Percentiles rank a stretch among this genome's conserved stretches.
These are phyloP conservation scores for Beta corolliflora DNA, from an alignment of 179 eudicot species.

Conservation along the genomic window DNA sequence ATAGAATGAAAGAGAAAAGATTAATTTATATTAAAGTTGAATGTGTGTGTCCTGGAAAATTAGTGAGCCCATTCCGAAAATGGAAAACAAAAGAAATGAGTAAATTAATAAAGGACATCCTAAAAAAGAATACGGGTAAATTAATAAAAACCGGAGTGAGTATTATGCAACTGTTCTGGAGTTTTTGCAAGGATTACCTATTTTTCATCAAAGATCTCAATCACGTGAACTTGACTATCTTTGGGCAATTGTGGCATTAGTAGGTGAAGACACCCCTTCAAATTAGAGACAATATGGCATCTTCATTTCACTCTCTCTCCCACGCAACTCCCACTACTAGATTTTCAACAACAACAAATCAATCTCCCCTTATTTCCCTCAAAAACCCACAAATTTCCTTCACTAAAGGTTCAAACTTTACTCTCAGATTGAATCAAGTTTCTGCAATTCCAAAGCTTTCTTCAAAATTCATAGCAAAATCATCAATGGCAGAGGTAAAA, in stretches of 20 bases:
- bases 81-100: no score
- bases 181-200: no score
- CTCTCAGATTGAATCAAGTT: conserved; percentile 12
- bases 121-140: no score
- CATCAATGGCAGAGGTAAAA: conserved; percentile 41
- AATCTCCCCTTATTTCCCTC: neutral
- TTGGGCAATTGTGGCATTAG: neutral
- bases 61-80: no score
- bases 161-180: no score
- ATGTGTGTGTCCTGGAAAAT: no score
- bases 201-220: no score
- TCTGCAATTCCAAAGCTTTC: conserved; percentile 4
- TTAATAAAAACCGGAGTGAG: no score
- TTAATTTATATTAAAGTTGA: no score
- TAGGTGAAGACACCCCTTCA: neutral
- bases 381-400: conserved; percentile 19
- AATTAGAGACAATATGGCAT: conserved; percentile 5
- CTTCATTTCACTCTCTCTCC: conserved; percentile 11
- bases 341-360: neutral
- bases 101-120: no score
- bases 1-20: no score
- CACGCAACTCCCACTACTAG: conserved; percentile 10
- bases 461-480: conserved; percentile 1
- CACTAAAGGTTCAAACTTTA: conserved; percentile 16
- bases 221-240: no score